Base-by-base conservation (phyloP, 2,329 filamentous ascomycete species). In the Allantophomopsis cytisporea region DNA sequence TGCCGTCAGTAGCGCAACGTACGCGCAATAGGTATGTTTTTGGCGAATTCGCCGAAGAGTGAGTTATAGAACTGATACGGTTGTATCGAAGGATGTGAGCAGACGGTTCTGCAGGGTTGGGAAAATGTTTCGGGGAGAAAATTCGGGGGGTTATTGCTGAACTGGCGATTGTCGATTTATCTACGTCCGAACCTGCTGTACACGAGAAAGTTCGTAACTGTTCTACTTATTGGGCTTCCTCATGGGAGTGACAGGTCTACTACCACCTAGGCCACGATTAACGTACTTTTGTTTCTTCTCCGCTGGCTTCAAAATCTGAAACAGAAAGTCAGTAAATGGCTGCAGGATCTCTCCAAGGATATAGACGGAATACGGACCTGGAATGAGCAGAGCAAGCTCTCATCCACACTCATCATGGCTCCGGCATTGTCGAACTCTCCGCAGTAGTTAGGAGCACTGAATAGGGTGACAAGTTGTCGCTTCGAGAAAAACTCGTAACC, bases 211-310 rank as follows among this genome's bases (percentile, higher is more conserved):
- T 79, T 83, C 69, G 80, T 69, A 80, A 80, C 67, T 72, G 70
- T 68, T 71, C 68, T 79, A 79, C 65, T 74, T 71, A 64, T 78
- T 76, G 62, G 73, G 71, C 64, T 80, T 83, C 68, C 73, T 70
- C 63, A 76, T 73, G 71, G 77, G 69, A 73, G 76, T 79, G 64
- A 73, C 69, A 62, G 75, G 73, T 68, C 71, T 73, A 69, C 74
- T 71, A 67, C 73, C 72, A 67, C 74, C 78, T 64, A 81, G 71
- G 68, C 73, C 71, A 68, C 71, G 71, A 65, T 78, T 74, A 60
- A 93, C 88, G 73, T 94, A 96, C 88, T 96, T 96, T 85, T 95
- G 89, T 81, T 98, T 98, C 81, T 98, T 98, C 77, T 98, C 91
- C 64, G 91, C 91, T 58, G 91, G 91, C 73, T 96, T 98, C 70